Evolutionary conservation across 1,284 basidiomycete genomes (phyloP), one percentile per base, ranked within the genome.

Genomic region (Cerrena zonata): DNA sequence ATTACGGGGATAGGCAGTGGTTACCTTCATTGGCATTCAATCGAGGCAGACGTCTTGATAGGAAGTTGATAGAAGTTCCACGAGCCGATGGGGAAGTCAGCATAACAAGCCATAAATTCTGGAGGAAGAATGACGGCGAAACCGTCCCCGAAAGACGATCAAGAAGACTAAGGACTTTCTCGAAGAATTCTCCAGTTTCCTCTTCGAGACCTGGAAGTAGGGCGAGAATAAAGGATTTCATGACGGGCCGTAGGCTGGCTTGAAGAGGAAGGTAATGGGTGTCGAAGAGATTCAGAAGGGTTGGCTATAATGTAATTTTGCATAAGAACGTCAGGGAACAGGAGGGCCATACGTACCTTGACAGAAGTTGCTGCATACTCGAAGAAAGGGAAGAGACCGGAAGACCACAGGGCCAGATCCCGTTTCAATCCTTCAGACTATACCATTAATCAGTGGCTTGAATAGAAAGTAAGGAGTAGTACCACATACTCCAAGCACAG

Each of bases 341-440:
- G n/a, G n/a, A n/a, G n/a, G n/a, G 48, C 48, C 1, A 38, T 5
- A 55, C 72, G 50, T 60, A 87, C 89, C 77, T 90, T 90, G 52
- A 95, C 93, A 19, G 92, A 94, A 4, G 94, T 99, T 13, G 94
- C 88, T 4, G 96, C 94, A 68, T 93, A 97, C 68, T 97, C 93
- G 65, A 98, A 98, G 79, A 99, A 99, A 0, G 96, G 96, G 62
- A 99, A 95, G 7, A 99, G 69, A 2, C 96, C 96, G 3, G 92
- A 89, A 0, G 93, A 93, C 96, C 96, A 99, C 15, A 98, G 76
- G 1, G 89, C 78, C 3, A 99, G 74, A 70, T 99, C 96, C 42
- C 86, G 79, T 54, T 83, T 82, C 39, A 99, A 70, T 5, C 94
- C 94, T 59, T 97, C 94, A 1, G 82, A 79, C 92, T 95, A 60